A percentile compares a stretch with the other conserved stretches of the same genome.
Evolutionary conservation across 805 yeast species (phyloP).

Genomic region (Pichia deserticola): DNA sequence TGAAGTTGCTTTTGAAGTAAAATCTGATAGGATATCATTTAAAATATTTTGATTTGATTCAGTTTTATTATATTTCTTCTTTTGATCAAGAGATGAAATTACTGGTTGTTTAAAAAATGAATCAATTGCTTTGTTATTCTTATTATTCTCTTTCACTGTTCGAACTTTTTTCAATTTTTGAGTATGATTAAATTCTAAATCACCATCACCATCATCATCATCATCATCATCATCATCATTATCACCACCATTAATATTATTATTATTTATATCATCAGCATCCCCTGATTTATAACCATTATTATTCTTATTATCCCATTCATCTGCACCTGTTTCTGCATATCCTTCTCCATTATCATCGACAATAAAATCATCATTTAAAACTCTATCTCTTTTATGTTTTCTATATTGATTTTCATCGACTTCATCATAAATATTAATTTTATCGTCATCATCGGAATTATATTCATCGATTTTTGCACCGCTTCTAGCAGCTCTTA

Average conservation of each 20-base stretch:
- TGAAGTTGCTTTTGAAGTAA: slow-evolving; percentile 27
- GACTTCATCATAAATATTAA: slow-evolving; percentile 76
- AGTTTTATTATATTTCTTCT: slow-evolving; percentile 22
- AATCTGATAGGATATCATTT: slow-evolving; percentile 64
- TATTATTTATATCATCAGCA: slow-evolving; percentile 25
- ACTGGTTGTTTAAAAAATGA: slow-evolving; percentile 36
- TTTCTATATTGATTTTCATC: slow-evolving; percentile 73
- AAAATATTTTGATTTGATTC: slow-evolving; percentile 42
- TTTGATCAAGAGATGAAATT: slow-evolving; percentile 11
- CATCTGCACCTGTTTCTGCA: slow-evolving; percentile 88
- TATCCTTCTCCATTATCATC: slow-evolving; percentile 94
- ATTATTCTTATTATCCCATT: slow-evolving; percentile 58
- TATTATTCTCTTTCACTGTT: slow-evolving; percentile 11
- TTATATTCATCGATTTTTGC: slow-evolving; percentile 39
- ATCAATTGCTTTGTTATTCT: slow-evolving; percentile 14
- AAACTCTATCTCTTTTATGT: slow-evolving; percentile 69
- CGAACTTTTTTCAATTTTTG: slow-evolving; percentile 30
- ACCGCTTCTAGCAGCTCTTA: slow-evolving; percentile 58
- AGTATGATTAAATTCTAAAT: slow-evolving; percentile 17
- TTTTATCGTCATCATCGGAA: slow-evolving; percentile 39
- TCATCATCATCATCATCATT: slow-evolving; percentile 16
- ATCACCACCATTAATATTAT: slow-evolving; percentile 43
- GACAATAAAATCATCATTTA: slow-evolving; percentile 88
- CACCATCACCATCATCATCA: slow-evolving; percentile 13
- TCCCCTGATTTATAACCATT: slow-evolving; percentile 32